These are phyloP conservation scores for Solanum medicagineum DNA, from an alignment of 257 asterid species.

Conservation along the genomic window DNA sequence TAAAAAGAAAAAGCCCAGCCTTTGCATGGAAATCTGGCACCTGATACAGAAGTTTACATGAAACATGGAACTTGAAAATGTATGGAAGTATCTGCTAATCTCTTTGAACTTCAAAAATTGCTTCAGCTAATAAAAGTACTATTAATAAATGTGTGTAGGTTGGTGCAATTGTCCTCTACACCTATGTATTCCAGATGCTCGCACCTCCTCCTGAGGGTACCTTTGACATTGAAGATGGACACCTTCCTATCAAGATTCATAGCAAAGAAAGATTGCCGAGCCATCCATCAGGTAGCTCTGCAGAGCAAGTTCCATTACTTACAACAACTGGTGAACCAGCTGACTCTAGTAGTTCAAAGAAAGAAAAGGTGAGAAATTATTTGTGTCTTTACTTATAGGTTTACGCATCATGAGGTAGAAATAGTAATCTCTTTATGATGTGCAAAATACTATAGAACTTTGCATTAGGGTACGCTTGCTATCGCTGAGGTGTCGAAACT, in stretches of 20 bases:
- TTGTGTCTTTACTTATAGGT: background rate
- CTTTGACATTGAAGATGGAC: conserved; percentile 44
- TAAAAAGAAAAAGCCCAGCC: background rate
- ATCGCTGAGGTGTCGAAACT: background rate
- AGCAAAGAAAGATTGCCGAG: conserved; percentile 14
- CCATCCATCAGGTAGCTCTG: conserved; percentile 20
- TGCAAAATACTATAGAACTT: background rate
- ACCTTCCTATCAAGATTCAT: conserved; percentile 34
- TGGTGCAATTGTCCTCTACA: conserved; percentile 89
- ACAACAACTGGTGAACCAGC: conserved; percentile 29
- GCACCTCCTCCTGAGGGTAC: conserved; percentile 92
- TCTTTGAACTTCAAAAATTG: background rate
- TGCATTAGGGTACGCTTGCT: background rate
- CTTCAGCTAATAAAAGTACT: background rate
- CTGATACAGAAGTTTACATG: background rate
- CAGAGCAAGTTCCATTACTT: conserved; percentile 70
- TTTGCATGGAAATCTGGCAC: background rate
- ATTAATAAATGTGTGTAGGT: conserved; percentile 31
- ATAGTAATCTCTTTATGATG: background rate
- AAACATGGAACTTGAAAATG: background rate
- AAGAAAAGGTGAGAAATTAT: conserved; percentile 34
- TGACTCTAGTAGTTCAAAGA: conserved; percentile 21
- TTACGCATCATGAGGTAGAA: background rate
- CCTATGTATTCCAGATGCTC: conserved; percentile 89
- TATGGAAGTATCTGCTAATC: background rate